A percentile compares a stretch with the other conserved stretches of the same genome.
These are phyloP conservation scores for Albugo candida DNA, from an alignment of 352 stramenopile genomes.

Conservation along the genomic window DNA sequence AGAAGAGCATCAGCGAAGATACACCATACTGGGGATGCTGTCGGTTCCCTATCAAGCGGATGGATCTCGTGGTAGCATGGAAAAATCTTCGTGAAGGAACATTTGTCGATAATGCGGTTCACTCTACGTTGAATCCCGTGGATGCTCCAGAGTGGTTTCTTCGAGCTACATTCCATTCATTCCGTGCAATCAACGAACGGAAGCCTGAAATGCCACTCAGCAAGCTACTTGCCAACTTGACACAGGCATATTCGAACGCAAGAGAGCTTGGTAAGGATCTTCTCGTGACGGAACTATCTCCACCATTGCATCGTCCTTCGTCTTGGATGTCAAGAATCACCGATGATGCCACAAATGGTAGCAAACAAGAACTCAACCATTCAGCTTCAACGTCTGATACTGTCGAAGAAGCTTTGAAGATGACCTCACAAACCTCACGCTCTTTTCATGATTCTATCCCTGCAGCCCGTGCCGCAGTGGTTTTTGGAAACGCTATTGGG, in stretches of 20 bases:
- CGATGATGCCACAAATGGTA: too few species aligned
- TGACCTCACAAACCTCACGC: constrained; percentile 2
- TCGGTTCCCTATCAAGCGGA: constrained; percentile 21
- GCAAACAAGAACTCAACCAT: too few species aligned
- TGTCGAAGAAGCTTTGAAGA: too few species aligned
- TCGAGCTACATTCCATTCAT: constrained; percentile 20
- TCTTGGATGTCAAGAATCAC: too few species aligned
- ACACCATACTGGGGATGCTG: constrained; percentile 1
- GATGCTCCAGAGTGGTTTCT: constrained; percentile 49
- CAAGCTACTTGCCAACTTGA: constrained; percentile 41
- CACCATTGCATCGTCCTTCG: constrained; percentile 13
- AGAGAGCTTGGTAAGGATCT: constrained; percentile 45
- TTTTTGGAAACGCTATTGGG: constrained; percentile 48
- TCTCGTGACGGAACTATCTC: constrained; percentile 47
- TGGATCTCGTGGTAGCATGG: constrained; percentile 48
- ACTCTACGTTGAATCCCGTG: constrained; percentile 48
- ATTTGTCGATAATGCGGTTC: constrained; percentile 71
- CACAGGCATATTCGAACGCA: constrained; percentile 56
- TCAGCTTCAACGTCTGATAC: too few species aligned
- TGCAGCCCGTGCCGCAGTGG: constrained; percentile 43
- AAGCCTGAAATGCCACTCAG: constrained; percentile 41
- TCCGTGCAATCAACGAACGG: constrained; percentile 20
- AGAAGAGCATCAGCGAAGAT: neutral
- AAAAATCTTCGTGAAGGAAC: constrained; percentile 50
- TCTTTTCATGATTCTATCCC: constrained; percentile 29